Evolutionary conservation across 2,329 filamentous ascomycete genomes (phyloP), one percentile per base, ranked within the genome.

Genomic region (Keithomyces neogunnii): DNA sequence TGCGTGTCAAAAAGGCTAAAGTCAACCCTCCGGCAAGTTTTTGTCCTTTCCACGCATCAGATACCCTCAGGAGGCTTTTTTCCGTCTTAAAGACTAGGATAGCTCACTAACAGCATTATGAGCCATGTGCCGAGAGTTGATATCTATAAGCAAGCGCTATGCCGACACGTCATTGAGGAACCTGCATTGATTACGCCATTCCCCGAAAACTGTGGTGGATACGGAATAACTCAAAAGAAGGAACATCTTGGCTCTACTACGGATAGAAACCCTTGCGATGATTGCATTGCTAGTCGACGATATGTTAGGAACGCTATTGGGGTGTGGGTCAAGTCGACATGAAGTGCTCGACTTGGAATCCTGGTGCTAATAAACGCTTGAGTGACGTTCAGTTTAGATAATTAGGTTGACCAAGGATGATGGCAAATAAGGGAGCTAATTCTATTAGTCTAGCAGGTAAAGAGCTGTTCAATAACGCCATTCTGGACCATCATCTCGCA

Each of bases 391-490:
- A 38, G 36, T n/a, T 38, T 38, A 10, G 36, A 38, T n/a, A 38
- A 38, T 38, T 19, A 19, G 10, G 3, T 35, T 7, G 19, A 10
- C 7, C 1, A n/a, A 13, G 44, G 28, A 10, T 35, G 30, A 19
- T n/a, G 19, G 32, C 28, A 3, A 45, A 13, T 6, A 35, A 11
- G 44, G 30, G 11, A 45, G 28, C 30, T 8, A 30, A 33, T 4
- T 33, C 19, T n/a, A 33, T 33, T 33, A 31, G 29, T 33, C 3
- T 45, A 45, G 19, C 19, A 39, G n/a, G 46, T 50, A 38, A 46
- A 50, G 33, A 47, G 44, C 44, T 11, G 33, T 47, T 47, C 29
- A 40, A 51, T 9, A 10, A 51, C n/a, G n/a, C 49, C 49, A 31
- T 28, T 47, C 29, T 47, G 49, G 10, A 47, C 44, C 8, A 47